Evolutionary conservation across 192 early-diverging fungal species (phyloP).

Genomic region (Entomortierella lignicola): DNA sequence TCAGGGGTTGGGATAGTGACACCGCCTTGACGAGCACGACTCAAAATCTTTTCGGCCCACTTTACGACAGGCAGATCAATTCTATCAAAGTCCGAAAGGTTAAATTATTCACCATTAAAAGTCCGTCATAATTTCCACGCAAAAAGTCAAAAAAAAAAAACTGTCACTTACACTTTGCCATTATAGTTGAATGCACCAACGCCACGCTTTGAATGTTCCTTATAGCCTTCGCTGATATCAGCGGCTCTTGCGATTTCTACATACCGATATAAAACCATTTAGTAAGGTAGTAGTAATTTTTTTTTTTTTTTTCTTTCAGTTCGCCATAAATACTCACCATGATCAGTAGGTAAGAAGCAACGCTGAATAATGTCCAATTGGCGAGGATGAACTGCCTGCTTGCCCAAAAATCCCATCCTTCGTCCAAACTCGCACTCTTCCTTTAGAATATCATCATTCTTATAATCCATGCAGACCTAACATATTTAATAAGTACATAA

Average conservation of each 20-base stretch:
- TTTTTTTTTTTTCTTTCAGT: too few relatives aligned
- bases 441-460: constrained; percentile 69
- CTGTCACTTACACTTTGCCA: constrained; percentile 82
- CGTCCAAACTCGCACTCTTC: constrained; percentile 90
- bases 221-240: constrained; percentile 78
- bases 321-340: constrained; percentile 53
- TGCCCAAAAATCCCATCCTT: constrained; percentile 94
- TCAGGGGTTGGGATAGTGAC: constrained; percentile 26
- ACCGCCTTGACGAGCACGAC: constrained; percentile 71
- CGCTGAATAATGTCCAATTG: constrained; percentile 89
- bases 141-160: constrained; percentile 13
- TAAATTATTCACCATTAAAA: too few relatives aligned
- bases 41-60: constrained; percentile 85
- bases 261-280: too few relatives aligned
- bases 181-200: constrained; percentile 92
- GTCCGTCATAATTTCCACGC: too few relatives aligned
- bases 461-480: constrained; percentile 89
- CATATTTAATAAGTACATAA: background rate
- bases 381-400: constrained; percentile 94
- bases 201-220: constrained; percentile 73
- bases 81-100: too few relatives aligned
- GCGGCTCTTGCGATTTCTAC: constrained; percentile 74
- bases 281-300: too few relatives aligned
- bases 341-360: constrained; percentile 77
- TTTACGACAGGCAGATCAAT: constrained; percentile 93